Conservation (phyloP, 306 rosid species). For the Trichosanthes cucumerina region DNA sequence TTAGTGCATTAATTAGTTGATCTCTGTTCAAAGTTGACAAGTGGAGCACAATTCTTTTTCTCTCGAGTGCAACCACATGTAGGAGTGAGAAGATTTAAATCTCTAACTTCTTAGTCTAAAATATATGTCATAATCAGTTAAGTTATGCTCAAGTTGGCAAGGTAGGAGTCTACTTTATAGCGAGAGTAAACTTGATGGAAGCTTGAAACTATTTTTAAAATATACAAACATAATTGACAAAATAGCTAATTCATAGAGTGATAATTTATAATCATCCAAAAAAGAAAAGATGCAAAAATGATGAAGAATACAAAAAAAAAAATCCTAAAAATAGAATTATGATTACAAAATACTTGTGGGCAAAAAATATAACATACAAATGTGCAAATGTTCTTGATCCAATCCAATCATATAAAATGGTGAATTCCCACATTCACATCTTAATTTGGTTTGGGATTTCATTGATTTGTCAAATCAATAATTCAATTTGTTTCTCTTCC, state of each 20-base stretch:
- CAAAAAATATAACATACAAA: background rate
- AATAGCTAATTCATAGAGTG: background rate
- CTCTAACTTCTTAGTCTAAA: no score
- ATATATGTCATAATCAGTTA: no score
- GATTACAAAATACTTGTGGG: background rate
- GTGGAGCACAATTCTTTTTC: no score
- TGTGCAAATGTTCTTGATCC: background rate
- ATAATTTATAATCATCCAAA: background rate
- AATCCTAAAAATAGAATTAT: background rate
- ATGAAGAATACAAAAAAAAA: background rate
- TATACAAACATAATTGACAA: no score
- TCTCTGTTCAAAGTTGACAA: no score
- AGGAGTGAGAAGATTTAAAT: no score
- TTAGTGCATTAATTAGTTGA: no score
- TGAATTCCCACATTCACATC: background rate
- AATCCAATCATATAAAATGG: background rate
- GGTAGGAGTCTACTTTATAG: no score
- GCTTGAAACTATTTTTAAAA: no score
- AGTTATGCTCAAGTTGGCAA: background rate
- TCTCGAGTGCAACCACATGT: no score
- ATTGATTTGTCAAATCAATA: slow-evolving; percentile 1
- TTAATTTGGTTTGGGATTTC: background rate
- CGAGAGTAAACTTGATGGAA: no score
- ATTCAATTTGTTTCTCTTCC: background rate
- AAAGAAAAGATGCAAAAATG: background rate